Percentiles rank a stretch among this genome's conserved stretches.
Conservation (phyloP, 768 basidiomycete species). For the Rhodotorula diobovata region DNA sequence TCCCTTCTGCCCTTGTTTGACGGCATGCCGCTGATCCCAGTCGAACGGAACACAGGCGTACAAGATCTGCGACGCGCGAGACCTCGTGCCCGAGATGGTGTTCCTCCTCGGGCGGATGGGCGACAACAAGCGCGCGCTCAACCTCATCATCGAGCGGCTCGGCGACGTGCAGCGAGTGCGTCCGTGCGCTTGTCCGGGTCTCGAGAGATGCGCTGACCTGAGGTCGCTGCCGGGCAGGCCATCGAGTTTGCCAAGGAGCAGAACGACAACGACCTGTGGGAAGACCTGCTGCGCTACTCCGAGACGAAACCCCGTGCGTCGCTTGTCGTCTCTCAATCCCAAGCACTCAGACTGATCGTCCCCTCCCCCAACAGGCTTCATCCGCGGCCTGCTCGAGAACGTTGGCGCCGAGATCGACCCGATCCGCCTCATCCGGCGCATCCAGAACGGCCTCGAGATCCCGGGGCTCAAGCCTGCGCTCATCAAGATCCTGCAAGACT, state of each 20-base stretch:
- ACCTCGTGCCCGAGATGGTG: slow-evolving; percentile 92
- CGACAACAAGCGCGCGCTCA: slow-evolving; percentile 89
- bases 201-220: background rate
- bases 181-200: background rate
- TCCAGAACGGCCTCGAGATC: slow-evolving; percentile 93
- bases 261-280: slow-evolving; percentile 94
- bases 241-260: slow-evolving; percentile 99
- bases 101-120: slow-evolving; percentile 96
- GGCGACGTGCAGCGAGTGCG: slow-evolving; percentile 83
- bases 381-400: slow-evolving; percentile 88
- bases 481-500: slow-evolving; percentile 95
- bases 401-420: slow-evolving; percentile 91
- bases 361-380: slow-evolving; percentile 69
- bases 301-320: slow-evolving; percentile 79
- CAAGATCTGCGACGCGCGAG: slow-evolving; percentile 72
- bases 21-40: too few species aligned
- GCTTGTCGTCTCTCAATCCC: background rate
- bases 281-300: slow-evolving; percentile 87
- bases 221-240: slow-evolving; percentile 56
- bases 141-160: slow-evolving; percentile 87
- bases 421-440: slow-evolving; percentile 84
- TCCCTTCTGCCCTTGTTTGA: background rate
- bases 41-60: slow-evolving; percentile 60
- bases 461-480: slow-evolving; percentile 88
- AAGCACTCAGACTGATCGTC: too few species aligned